Evolutionary conservation across 371 early-diverging fungal species (phyloP), one percentile per base, ranked within the genome.

Genomic region (Sanchytrium tribonematis): DNA sequence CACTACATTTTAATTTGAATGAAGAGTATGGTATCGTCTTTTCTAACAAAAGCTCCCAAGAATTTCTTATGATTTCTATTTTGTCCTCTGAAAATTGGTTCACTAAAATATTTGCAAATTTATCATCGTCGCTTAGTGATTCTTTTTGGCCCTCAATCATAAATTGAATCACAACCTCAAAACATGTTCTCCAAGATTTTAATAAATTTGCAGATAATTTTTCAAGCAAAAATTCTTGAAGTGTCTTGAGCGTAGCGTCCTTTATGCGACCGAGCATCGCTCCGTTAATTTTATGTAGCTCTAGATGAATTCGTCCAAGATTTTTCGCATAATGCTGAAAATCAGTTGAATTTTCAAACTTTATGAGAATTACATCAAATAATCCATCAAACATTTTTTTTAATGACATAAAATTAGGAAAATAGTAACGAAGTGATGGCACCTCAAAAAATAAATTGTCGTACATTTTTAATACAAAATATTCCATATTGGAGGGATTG

Each of bases 141-240:
- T 48, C 48, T 48, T 48, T 48, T 48, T 48, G 48, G 12, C 48
- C 48, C 22, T 48, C 48, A 48, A 22, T 22, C 48, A 48, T 48
- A 5, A 48, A 12, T 48, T 48, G 48, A 48, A 48, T 48, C 22
- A 48, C 22, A 48, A 12, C 22, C 5, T 48, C 48, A 22, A 48
- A 12, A 48, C 48, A 48, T 12, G 48, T 48, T 22, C 22, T 48
- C 48, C 48, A 48, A 48, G 48, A 48, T 22, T 48, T 48, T 48
- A 48, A 22, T 22, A 48, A 22, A 22, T 48, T 48, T 22, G 22
- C 48, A 48, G 48, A 48, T 5, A 48, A 22, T 22, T 48, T 48
- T 5, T 48, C 48, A 48, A 48, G 48, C 48, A 48, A 48, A 48
- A 48, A 48, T 48, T 48, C 48, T 48, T 48, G 48, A 48, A 48